Evolutionary conservation across 352 stramenopile species (phyloP).

Genomic region (Globisporangium rhizosaccharum): DNA sequence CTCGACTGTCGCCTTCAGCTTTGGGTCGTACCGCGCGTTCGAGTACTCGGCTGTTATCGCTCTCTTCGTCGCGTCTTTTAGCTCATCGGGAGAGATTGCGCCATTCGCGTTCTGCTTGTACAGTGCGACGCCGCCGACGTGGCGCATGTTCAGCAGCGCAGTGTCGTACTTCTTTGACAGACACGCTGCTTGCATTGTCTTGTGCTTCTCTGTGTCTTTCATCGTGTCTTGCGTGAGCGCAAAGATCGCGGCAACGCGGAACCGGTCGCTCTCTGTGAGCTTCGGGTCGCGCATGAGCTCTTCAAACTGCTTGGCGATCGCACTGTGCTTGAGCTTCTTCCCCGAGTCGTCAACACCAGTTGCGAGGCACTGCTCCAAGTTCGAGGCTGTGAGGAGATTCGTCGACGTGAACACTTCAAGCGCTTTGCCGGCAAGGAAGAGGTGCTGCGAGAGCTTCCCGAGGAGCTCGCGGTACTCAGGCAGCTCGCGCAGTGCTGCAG

Average conservation of each 20-base stretch:
- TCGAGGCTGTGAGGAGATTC: slow-evolving; percentile 86
- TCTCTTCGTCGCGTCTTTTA: slow-evolving; percentile 66
- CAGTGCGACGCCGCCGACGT: slow-evolving; percentile 37
- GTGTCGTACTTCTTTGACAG: slow-evolving; percentile 65
- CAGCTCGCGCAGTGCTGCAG: slow-evolving; percentile 83
- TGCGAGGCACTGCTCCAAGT: slow-evolving; percentile 94
- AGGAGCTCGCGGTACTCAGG: slow-evolving; percentile 95
- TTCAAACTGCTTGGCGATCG: slow-evolving; percentile 86
- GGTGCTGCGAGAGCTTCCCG: slow-evolving; percentile 92
- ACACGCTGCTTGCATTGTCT: slow-evolving; percentile 80
- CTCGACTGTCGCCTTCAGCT: slow-evolving; percentile 55
- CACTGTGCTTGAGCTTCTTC: slow-evolving; percentile 80
- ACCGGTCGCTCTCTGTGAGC: slow-evolving; percentile 69
- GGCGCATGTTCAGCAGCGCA: slow-evolving; percentile 61
- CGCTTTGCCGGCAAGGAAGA: slow-evolving; percentile 91
- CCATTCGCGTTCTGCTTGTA: slow-evolving; percentile 73
- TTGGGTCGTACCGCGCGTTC: slow-evolving; percentile 71
- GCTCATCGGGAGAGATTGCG: slow-evolving; percentile 40
- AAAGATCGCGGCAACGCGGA: slow-evolving; percentile 91
- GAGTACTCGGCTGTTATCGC: slow-evolving; percentile 67
- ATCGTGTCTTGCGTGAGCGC: slow-evolving; percentile 90
- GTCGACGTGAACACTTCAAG: slow-evolving; percentile 91
- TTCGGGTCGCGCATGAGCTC: slow-evolving; percentile 83
- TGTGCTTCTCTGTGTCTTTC: slow-evolving; percentile 82
- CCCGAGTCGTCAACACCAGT: slow-evolving; percentile 93